Evolutionary conservation across 202 grass and related monocot species (phyloP).

Genomic region (Dendrocalamus latiflorus): DNA sequence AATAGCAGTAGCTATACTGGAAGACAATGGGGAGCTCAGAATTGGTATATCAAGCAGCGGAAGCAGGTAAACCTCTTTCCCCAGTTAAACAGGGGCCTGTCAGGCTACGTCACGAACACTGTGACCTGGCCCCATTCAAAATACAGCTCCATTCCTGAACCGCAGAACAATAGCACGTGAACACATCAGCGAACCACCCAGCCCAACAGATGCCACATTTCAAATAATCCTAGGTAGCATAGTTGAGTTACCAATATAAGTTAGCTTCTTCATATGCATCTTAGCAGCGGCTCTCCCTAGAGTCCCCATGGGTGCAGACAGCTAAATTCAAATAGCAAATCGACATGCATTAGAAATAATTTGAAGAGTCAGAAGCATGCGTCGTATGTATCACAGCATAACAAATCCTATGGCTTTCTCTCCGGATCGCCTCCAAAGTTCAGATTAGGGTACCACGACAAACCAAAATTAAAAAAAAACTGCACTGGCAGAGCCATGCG

Average conservation of each 20-base stretch:
- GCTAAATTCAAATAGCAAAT: conserved; percentile 43
- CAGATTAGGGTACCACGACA: background rate
- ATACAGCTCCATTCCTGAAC: no score
- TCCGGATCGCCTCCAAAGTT: background rate
- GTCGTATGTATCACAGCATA: background rate
- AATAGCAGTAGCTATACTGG: background rate
- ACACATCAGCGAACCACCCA: background rate
- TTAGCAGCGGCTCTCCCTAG: conserved; percentile 73
- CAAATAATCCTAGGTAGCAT: background rate
- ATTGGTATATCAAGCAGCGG: conserved; percentile 56
- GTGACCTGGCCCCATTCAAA: no score
- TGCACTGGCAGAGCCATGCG: no score
- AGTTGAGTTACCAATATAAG: conserved; percentile 63
- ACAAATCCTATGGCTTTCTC: background rate
- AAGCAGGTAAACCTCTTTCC: conserved; percentile 71
- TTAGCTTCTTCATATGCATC: conserved; percentile 42
- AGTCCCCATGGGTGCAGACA: conserved; percentile 65
- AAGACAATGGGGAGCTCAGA: background rate
- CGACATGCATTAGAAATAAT: background rate
- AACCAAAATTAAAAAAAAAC: background rate
- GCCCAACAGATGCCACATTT: background rate
- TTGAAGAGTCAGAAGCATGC: background rate
- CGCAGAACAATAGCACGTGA: no score
- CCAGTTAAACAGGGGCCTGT: conserved; percentile 89
- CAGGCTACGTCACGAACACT: conserved; percentile 40